Base-by-base conservation (phyloP, 306 rosid species). In the Vachellia collinsii region DNA sequence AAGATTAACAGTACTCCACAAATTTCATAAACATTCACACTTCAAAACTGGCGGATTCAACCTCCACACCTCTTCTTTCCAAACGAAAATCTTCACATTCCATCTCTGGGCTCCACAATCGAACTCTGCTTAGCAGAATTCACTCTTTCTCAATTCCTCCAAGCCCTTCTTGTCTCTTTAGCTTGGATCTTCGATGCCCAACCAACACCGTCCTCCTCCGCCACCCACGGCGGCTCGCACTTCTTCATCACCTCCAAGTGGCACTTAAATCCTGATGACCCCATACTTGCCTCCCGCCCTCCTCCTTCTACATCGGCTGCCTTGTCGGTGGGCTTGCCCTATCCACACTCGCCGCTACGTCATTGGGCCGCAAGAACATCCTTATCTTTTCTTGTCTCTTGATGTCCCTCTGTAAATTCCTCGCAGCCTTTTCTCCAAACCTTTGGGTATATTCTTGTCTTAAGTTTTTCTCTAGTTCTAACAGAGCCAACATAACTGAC, bases 121-220 rank as follows among this genome's bases (percentile, higher is more conserved):
- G 93, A 92, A 78, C 41, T 7, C 0, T 85, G 84, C 74, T 56
- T 90, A 1, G 90, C 89, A 12, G 85, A 86, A 3, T 79, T 89
- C 75, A 85, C 83, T 2, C 85, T 84, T 86, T 11, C 48, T 16
- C 97, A 92, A 22, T 77, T 89, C 80, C 59, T 90, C 36, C 92
- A 89, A 83, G 87, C 93, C 19, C 1, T 74, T 34, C 78, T 90
- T 1, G 86, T 87, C 20, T 85, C 94, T 4, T 38, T 85, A 1
- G 88, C 93, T 7, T 92, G 90, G 90, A 9, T 82, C 37, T 92
- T 90, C 34, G 92, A 92, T 37, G 93, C 89, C 0, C 94, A 62
- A 3, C 94, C 91, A 4, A n/a, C 75, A 1, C 88, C 91, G 90
- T 89, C 90, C 83, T 89, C 84, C 12, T n/a, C 59, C 22, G 22